Conservation (phyloP, 805 yeast species). For the Cyberlindnera xylosilytica region DNA sequence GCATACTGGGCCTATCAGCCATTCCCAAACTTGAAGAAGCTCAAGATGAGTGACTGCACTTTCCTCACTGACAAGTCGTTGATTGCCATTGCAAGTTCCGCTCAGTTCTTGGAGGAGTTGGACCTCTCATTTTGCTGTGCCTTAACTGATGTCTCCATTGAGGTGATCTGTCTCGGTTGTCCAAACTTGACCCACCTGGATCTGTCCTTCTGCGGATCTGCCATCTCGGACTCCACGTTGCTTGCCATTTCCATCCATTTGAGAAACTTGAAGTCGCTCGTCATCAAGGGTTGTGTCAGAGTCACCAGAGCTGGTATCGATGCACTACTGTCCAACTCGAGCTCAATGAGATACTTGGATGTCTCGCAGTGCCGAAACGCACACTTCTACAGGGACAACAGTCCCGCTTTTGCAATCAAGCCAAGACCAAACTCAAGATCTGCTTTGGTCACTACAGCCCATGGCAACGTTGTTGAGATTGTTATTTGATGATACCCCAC, state of each 20-base stretch:
- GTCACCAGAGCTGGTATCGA: constrained; percentile 79
- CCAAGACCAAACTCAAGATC: constrained; percentile 50
- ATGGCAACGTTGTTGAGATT: constrained; percentile 55
- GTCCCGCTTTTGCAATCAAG: constrained; percentile 52
- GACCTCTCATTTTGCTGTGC: constrained; percentile 77
- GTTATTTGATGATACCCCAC: constrained; percentile 35
- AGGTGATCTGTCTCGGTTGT: constrained; percentile 65
- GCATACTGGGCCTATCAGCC: constrained; percentile 57
- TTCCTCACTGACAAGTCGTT: constrained; percentile 66
- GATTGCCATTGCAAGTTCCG: constrained; percentile 57
- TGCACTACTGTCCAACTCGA: constrained; percentile 55
- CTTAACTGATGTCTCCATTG: constrained; percentile 63
- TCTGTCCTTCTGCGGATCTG: constrained; percentile 73
- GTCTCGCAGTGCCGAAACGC: constrained; percentile 73
- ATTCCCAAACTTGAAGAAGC: constrained; percentile 49
- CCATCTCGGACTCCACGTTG: constrained; percentile 70
- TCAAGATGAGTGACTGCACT: constrained; percentile 69
- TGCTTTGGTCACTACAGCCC: constrained; percentile 54
- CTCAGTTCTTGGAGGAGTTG: constrained; percentile 51
- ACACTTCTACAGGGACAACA: constrained; percentile 57
- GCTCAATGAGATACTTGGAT: constrained; percentile 50
- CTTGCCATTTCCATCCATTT: constrained; percentile 57
- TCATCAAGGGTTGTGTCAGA: constrained; percentile 67
- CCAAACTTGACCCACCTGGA: constrained; percentile 50
- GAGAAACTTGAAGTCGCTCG: constrained; percentile 43